A percentile compares a stretch with the other conserved stretches of the same genome.
Evolutionary conservation across 2,329 filamentous ascomycete species (phyloP).

Genomic region (Colletotrichum sp.): DNA sequence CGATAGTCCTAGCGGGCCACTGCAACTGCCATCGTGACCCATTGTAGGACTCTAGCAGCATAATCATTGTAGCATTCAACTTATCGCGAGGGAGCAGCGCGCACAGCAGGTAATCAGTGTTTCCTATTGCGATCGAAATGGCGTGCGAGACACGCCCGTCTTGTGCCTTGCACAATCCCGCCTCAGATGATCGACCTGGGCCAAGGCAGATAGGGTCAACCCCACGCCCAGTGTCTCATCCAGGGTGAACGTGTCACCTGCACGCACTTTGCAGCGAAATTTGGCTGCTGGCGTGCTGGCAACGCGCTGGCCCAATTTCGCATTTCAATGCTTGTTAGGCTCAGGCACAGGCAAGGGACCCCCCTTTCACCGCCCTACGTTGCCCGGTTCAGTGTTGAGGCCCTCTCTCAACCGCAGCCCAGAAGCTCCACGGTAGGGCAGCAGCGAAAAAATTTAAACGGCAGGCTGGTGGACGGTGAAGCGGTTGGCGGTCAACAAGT

Average conservation of each 20-base stretch:
- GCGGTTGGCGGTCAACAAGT: not conserved
- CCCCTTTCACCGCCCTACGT: constrained; percentile 10
- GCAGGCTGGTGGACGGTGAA: not conserved
- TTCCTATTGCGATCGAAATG: not conserved
- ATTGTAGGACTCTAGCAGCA: not conserved
- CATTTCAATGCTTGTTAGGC: not conserved
- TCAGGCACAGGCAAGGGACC: not conserved
- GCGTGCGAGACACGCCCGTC: not conserved
- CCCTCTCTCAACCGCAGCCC: not conserved
- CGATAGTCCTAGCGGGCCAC: not conserved
- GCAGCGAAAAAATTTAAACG: not conserved
- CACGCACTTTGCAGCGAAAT: not conserved
- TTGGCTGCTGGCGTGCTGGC: not conserved
- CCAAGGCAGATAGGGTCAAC: not conserved
- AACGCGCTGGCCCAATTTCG: not conserved
- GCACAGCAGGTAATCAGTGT: not conserved
- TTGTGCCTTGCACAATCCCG: constrained; percentile 1
- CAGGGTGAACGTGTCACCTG: constrained; percentile 6
- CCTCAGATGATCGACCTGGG: constrained; percentile 4
- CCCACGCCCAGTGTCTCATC: constrained; percentile 6
- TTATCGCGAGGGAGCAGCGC: not conserved
- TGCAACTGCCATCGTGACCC: not conserved
- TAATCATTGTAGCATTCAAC: not conserved
- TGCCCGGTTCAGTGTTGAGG: not conserved
- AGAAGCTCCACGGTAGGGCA: not conserved